phyloP scores from a whole-genome alignment of 176 grass and related monocot species.

The Stipa capillata region DNA sequence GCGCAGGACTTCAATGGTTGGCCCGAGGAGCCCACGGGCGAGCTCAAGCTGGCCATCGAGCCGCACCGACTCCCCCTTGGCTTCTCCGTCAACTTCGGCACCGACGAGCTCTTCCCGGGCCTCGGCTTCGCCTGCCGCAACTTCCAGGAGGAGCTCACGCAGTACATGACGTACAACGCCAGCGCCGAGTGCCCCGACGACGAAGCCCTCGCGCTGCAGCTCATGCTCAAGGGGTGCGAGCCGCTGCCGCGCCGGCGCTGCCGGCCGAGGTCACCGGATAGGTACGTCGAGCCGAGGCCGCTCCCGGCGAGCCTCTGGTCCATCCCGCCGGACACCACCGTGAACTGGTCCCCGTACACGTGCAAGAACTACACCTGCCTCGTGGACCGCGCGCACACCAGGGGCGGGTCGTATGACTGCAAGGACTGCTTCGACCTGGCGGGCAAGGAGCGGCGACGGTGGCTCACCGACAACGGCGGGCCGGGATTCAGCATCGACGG shows the following conservation, averaged over 20 bases:
- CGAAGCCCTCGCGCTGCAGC: conserved; percentile 47
- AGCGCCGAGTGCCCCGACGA: conserved; percentile 57
- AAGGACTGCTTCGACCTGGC: conserved; percentile 88
- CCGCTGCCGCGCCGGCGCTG: conserved; percentile 73
- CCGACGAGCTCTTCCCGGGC: conserved; percentile 55
- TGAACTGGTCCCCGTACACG: conserved; percentile 61
- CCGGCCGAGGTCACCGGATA: conserved; percentile 41
- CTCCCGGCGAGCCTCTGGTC: conserved; percentile 66
- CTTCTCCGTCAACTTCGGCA: conserved; percentile 46
- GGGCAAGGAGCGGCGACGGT: conserved; percentile 62
- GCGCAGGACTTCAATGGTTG: conserved; percentile 34
- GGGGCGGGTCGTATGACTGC: conserved; percentile 55
- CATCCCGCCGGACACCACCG: conserved; percentile 55
- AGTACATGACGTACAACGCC: conserved; percentile 53
- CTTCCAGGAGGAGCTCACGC: conserved; percentile 66
- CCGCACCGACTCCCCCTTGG: conserved; percentile 64
- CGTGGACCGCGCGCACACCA: conserved; percentile 32
- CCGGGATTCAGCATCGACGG: conserved; percentile 53
- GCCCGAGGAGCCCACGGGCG: conserved; percentile 42
- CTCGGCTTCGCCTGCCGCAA: conserved; percentile 65
- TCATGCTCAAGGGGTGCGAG: conserved; percentile 82
- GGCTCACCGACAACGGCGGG: conserved; percentile 47
- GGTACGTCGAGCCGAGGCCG: conserved; percentile 41
- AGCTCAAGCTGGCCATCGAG: conserved; percentile 58
- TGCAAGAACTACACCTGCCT: conserved; percentile 97